Conservation (phyloP, 1,284 basidiomycete genomes). For the Cutaneotrichosporon cavernicola region DNA sequence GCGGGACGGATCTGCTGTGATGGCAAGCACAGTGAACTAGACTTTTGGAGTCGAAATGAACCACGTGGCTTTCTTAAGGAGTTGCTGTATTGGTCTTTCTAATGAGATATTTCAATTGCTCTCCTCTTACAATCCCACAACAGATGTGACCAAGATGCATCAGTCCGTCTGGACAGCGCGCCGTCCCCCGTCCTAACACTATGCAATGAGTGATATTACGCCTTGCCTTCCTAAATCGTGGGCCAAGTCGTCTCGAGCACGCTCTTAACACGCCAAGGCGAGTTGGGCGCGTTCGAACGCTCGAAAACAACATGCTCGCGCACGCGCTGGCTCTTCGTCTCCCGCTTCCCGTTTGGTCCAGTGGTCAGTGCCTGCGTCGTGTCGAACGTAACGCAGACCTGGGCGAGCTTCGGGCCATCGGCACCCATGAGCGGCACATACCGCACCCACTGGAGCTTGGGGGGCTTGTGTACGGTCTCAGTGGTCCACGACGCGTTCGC, state of each 20-base stretch:
- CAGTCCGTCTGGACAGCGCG: neutral
- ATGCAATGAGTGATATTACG: conserved; percentile 13
- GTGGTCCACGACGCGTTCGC: conserved; percentile 13
- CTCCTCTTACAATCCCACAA: neutral
- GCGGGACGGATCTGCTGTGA: neutral
- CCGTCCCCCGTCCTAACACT: neutral
- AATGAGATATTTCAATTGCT: neutral
- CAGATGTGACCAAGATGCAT: conserved; percentile 1
- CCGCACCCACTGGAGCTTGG: conserved; percentile 15
- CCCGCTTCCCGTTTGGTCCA: neutral
- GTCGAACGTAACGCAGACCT: conserved; percentile 17
- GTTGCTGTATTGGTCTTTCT: neutral
- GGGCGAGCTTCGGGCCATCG: conserved; percentile 5
- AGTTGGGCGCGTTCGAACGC: neutral
- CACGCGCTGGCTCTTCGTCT: conserved; percentile 9
- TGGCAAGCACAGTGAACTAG: neutral
- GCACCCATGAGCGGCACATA: conserved; percentile 6
- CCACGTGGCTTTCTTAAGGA: neutral
- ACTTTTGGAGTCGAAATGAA: neutral
- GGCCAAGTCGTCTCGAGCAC: conserved; percentile 3
- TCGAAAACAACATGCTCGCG: conserved; percentile 19
- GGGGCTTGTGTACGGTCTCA: conserved; percentile 5
- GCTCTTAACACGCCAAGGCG: conserved; percentile 13
- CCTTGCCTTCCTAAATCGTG: neutral
- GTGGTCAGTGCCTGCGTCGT: conserved; percentile 17